Conservation (phyloP, 208 protist species). For the Wallacemonas rigidus region DNA sequence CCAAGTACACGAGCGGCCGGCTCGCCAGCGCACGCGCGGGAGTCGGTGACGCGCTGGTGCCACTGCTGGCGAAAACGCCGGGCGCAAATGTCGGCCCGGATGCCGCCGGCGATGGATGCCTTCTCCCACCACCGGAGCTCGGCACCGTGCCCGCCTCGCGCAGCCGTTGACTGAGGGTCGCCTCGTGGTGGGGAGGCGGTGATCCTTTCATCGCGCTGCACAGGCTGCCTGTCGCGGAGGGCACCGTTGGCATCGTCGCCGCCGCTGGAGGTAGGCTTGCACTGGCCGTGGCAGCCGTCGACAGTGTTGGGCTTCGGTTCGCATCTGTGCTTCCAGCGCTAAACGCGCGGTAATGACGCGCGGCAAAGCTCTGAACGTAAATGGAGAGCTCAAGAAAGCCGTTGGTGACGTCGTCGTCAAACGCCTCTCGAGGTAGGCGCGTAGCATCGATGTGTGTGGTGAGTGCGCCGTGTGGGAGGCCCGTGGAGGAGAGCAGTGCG, state of each 20-base stretch:
- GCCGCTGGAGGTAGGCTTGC: neutral
- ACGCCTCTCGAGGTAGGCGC: constrained; percentile 1
- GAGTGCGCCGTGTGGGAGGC: neutral
- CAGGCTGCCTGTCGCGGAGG: too few species aligned
- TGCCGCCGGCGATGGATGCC: too few species aligned
- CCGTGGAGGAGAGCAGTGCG: constrained; percentile 1
- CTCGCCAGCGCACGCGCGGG: neutral
- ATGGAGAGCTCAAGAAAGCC: constrained; percentile 35
- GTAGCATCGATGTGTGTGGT: neutral
- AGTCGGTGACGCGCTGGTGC: neutral
- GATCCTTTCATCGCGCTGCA: too few species aligned
- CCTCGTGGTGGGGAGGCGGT: too few species aligned
- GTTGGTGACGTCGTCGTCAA: constrained; percentile 23
- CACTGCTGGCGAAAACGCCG: too few species aligned
- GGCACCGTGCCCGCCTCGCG: too few species aligned
- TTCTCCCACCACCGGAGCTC: too few species aligned
- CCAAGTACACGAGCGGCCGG: constrained; percentile 11
- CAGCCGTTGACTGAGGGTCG: too few species aligned
- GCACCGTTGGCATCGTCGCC: too few species aligned
- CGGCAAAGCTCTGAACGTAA: constrained; percentile 25
- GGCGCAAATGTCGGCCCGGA: too few species aligned
- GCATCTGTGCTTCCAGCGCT: neutral
- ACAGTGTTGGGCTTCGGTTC: neutral
- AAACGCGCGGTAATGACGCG: constrained; percentile 21
- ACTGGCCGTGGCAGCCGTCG: neutral